phyloP scores from a whole-genome alignment of 495 filamentous ascomycete species.

The Penicillium daleae region DNA sequence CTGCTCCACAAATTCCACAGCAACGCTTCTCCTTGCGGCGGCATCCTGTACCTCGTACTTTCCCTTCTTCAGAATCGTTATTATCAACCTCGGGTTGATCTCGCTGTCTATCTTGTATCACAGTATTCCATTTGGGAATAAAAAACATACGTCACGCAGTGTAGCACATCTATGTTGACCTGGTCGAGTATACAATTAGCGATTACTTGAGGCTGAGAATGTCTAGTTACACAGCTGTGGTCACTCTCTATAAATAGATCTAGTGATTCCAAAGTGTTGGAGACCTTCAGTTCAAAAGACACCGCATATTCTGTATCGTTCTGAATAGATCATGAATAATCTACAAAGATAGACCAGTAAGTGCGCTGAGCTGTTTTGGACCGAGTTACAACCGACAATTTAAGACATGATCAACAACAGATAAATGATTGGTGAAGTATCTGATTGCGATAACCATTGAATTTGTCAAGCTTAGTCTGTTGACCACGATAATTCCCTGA shows the following conservation, averaged over 20 bases:
- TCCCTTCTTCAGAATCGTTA: too few relatives aligned
- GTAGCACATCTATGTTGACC: conserved; percentile 4
- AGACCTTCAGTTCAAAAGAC: not conserved
- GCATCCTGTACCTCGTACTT: too few relatives aligned
- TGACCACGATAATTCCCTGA: too few relatives aligned
- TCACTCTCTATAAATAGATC: conserved; percentile 14
- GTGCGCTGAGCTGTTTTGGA: too few relatives aligned
- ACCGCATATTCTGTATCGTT: not conserved
- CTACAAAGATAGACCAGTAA: not conserved
- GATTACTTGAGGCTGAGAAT: not conserved
- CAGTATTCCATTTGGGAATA: not conserved
- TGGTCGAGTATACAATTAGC: conserved; percentile 5
- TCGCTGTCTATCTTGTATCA: not conserved
- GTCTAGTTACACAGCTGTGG: conserved; percentile 6
- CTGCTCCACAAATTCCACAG: too few relatives aligned
- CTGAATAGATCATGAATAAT: not conserved
- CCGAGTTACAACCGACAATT: too few relatives aligned
- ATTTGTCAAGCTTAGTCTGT: too few relatives aligned
- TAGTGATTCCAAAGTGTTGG: not conserved
- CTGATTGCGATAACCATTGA: too few relatives aligned
- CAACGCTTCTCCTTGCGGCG: not conserved
- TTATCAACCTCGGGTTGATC: too few relatives aligned
- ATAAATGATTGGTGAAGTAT: too few relatives aligned
- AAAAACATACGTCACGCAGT: conserved; percentile 14
- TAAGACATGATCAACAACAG: too few relatives aligned